Percentiles rank a stretch among this genome's conserved stretches.
Conservation (phyloP, 2,329 filamentous ascomycete genomes). For the Aspergillus hiratsukae region DNA sequence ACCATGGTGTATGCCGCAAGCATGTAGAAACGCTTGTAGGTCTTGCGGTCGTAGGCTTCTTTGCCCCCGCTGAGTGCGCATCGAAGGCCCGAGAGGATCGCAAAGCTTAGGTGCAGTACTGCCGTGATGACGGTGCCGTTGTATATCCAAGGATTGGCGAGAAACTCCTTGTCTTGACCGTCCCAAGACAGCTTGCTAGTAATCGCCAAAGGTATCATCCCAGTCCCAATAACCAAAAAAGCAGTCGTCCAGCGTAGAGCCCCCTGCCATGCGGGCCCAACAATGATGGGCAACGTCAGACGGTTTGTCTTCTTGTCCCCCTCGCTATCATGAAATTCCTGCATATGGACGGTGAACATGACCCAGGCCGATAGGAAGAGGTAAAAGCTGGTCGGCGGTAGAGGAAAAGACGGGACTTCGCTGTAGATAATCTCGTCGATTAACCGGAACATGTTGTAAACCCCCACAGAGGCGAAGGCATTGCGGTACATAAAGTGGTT, state of each 20-base stretch:
- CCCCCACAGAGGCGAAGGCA: constrained; percentile 4
- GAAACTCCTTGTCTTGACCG: neutral
- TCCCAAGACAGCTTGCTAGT: neutral
- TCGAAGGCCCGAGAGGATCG: neutral
- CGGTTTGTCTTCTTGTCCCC: constrained; percentile 2
- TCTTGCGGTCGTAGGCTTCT: constrained; percentile 3
- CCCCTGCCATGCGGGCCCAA: neutral
- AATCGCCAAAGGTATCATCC: neutral
- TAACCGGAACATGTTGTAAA: constrained; percentile 6
- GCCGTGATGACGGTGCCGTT: neutral
- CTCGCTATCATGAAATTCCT: constrained; percentile 12
- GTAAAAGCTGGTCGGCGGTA: neutral
- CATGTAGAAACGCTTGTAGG: constrained; percentile 6
- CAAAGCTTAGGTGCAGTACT: neutral
- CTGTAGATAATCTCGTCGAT: constrained; percentile 1
- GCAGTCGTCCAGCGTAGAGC: neutral
- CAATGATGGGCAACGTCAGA: constrained; percentile 5
- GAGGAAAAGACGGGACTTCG: neutral
- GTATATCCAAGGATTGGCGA: neutral
- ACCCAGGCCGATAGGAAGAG: constrained; percentile 2
- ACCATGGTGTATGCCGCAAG: constrained; percentile 5
- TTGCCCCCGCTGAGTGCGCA: neutral
- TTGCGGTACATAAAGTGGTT: constrained; percentile 9
- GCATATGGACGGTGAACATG: constrained; percentile 4
- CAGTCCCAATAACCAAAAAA: neutral